phyloP scores from a whole-genome alignment of 768 basidiomycete genomes.

The Xerocomellus intermedius region DNA sequence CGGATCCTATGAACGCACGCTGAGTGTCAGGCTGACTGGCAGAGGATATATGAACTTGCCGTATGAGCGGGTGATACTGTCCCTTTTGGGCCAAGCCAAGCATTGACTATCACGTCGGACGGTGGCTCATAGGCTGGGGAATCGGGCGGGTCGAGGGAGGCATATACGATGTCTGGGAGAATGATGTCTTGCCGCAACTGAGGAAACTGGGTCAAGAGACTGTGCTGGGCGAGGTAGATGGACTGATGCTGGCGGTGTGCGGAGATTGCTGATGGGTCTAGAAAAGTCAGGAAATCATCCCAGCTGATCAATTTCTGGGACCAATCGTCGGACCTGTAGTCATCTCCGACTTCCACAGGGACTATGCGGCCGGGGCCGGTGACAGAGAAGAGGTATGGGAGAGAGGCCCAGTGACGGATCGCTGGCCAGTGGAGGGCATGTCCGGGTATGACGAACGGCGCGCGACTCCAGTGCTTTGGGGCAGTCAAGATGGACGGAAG shows the following conservation, averaged over 20 bases:
- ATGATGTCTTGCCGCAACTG: constrained; percentile 67
- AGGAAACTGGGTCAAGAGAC: constrained; percentile 83
- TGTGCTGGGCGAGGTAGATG: constrained; percentile 90
- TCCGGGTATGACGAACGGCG: constrained; percentile 73
- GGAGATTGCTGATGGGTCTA: constrained; percentile 30
- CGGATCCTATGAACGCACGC: constrained; percentile 63
- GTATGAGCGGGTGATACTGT: constrained; percentile 90
- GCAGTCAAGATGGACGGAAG: constrained; percentile 63
- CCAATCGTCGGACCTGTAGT: constrained; percentile 84
- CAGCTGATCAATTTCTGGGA: constrained; percentile 75
- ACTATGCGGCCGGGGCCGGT: constrained; percentile 83
- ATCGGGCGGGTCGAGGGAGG: constrained; percentile 45
- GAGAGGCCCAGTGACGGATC: constrained; percentile 66
- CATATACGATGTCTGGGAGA: constrained; percentile 89
- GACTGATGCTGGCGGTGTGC: constrained; percentile 26
- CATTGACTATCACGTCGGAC: constrained; percentile 63
- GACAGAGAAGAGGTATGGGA: constrained; percentile 62
- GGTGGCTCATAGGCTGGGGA: constrained; percentile 63
- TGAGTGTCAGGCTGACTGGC: background rate
- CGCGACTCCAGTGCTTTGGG: constrained; percentile 37
- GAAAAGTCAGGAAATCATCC: constrained; percentile 64
- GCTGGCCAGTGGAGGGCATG: constrained; percentile 80
- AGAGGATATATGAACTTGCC: constrained; percentile 42
- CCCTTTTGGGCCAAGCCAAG: constrained; percentile 79
- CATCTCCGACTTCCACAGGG: constrained; percentile 85